Evolutionary conservation across 2,329 filamentous ascomycete species (phyloP), one percentile per base, ranked within the genome.

Genomic region (Hortaea werneckii): DNA sequence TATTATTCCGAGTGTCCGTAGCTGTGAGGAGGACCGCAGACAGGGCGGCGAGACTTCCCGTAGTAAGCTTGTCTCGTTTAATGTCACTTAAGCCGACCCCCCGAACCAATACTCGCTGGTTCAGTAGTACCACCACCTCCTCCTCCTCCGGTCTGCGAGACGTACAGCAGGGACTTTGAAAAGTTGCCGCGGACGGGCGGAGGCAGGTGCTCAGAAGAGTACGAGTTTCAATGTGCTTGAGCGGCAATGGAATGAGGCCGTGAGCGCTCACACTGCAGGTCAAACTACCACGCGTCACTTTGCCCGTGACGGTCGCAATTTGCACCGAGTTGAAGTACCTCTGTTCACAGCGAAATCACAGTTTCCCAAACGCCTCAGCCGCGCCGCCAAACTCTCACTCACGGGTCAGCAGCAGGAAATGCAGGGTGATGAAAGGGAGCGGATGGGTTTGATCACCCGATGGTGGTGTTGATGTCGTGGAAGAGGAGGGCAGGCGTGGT

Each of bases 301-400:
- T 20, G 20, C n/a, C 28, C 28, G 41, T 42, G 41, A 47, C 48
- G 41, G 48, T 43, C 48, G 48, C 48, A 44, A 50, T 50, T 42
- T 50, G 48, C 44, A 39, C 44, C 11, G 26, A 26, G 29, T 27
- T 41, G 30, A n/a, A 38, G 43, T 27, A 46, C 38, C 43, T 41
- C 28, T 30, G 38, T 35, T 9, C 4, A 27, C 29, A 35, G 39
- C 43, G 30, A 13, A 41, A 45, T 41, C 40, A 46, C 44, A 11
- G 29, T 40, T 20, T 32, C 29, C 11, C 34, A 43, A 39, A 42
- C 40, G 26, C 40, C 30, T 40, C 39, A 39, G 12, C 34, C 28
- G 10, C 38, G 26, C 29, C 38, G 38, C 9, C 28, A 7, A 39
- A 26, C 35, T 20, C 43, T 44, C 43, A 40, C 5, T 29, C 35